Evolutionary conservation across 352 stramenopile genomes (phyloP).

Genomic region (Globisporangium mamillatum): DNA sequence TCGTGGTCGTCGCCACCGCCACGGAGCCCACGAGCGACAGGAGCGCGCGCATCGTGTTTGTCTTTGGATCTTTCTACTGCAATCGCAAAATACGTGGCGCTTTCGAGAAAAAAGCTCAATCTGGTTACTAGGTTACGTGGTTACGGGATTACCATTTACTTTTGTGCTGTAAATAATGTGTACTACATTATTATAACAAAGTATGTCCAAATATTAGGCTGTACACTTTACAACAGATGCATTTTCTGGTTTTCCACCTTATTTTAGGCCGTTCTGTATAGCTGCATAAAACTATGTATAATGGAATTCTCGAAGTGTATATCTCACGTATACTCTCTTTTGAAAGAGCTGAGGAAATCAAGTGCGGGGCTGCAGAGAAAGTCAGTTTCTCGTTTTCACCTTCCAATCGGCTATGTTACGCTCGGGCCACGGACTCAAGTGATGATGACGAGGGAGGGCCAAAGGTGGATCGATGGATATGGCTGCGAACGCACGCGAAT

Average conservation of each 20-base stretch:
- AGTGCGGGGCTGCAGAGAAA: not conserved
- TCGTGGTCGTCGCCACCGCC: constrained; percentile 9
- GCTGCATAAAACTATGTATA: too few species aligned
- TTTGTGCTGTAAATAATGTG: too few species aligned
- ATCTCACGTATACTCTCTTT: not conserved
- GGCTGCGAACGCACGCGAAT: not conserved
- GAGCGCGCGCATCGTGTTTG: constrained; percentile 7
- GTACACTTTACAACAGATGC: too few species aligned
- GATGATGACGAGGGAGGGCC: not conserved
- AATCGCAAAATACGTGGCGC: constrained; percentile 1
- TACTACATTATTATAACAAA: too few species aligned
- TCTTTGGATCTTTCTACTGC: constrained; percentile 5
- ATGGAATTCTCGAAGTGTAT: not conserved
- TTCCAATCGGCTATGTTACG: not conserved
- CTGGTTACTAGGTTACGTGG: too few species aligned
- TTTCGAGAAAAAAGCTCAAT: not conserved
- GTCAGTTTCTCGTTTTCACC: not conserved
- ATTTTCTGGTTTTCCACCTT: too few species aligned
- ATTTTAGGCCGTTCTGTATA: too few species aligned
- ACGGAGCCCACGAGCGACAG: constrained; percentile 4
- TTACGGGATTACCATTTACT: too few species aligned
- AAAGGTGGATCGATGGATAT: not conserved
- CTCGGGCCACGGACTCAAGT: not conserved
- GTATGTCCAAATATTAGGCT: too few species aligned
- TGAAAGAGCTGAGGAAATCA: not conserved